Evolutionary conservation across 495 filamentous ascomycete genomes (phyloP), one percentile per base, ranked within the genome.

Genomic region (Tetracladium marchalianum): DNA sequence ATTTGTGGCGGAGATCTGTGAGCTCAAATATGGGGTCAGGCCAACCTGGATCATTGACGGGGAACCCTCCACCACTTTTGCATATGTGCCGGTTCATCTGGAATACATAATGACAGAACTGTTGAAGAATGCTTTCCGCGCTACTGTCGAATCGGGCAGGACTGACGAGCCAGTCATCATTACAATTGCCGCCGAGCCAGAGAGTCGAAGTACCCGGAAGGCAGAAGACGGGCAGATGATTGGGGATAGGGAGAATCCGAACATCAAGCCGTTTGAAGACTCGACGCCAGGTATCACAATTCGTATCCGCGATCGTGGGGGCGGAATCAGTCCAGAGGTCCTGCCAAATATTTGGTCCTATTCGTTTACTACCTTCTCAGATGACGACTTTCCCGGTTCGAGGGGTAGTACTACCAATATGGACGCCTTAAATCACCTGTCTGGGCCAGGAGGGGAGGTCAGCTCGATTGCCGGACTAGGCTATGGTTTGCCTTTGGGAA

Each of bases 71-170:
- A 84, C 88, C 11, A 76, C 75, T 0, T 90, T 97, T 55, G 88
- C 92, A 11, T 89, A 93, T 52, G 80, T 98, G 5, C 90, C 92
- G 5, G 90, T 93, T 47, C 92, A 98, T 62, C 71, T 97, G 12
- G 92, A 96, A 62, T 98, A 98, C 62, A 95, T 98, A 51, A 73
- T 95, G 47, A 96, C 90, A 0, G 92, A 98, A 65, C 75, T 98
- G 6, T 68, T 98, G 39, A 98, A 98, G 63, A 98, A 98, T 61
- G 85, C 90, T 4, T 98, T 98, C 68, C 75, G 92, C 19, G 92
- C 92, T 1, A 89, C 85, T 0, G 78, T 97, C 16, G 92, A 98
- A 60, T 81, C 75, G 19, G 78, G 82, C 17, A 81, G 75, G 55
- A 86, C 81, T 61, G 76, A 70, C 46, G 85, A 90, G 44, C 85